Evolutionary conservation across 495 filamentous ascomycete genomes (phyloP).

Genomic region (Lepraria neglecta): DNA sequence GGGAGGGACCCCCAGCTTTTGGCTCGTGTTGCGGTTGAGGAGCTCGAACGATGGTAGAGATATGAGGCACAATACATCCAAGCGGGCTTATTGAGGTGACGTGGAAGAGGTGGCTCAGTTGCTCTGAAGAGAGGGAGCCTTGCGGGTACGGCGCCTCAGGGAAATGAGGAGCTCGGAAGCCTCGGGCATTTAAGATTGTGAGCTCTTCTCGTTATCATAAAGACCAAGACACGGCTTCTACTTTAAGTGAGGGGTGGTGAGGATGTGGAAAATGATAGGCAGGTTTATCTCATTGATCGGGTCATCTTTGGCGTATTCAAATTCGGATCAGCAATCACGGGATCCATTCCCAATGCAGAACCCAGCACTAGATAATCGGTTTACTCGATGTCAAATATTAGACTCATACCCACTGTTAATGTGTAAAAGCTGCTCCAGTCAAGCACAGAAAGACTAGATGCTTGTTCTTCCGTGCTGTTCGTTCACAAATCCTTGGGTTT

Average conservation of each 20-base stretch:
- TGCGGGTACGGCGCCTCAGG: background rate
- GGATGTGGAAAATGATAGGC: conserved; percentile 2
- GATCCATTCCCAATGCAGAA: background rate
- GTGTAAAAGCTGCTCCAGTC: too few species aligned
- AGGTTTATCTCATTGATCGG: conserved; percentile 1
- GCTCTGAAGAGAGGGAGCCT: background rate
- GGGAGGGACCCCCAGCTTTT: too few species aligned
- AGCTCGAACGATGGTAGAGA: too few species aligned
- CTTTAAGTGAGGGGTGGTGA: background rate
- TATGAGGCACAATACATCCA: too few species aligned
- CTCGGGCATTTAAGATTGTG: background rate
- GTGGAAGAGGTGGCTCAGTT: background rate
- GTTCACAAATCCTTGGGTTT: too few species aligned
- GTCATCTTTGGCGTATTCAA: background rate
- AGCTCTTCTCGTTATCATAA: background rate
- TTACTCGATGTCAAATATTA: too few species aligned
- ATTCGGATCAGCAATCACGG: conserved; percentile 1
- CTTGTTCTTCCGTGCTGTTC: too few species aligned
- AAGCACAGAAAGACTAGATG: too few species aligned
- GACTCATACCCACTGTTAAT: too few species aligned
- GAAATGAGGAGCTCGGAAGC: background rate
- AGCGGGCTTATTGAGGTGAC: background rate
- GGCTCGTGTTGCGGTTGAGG: too few species aligned
- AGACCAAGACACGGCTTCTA: background rate
- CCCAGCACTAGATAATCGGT: too few species aligned